A percentile compares a stretch with the other conserved stretches of the same genome.
Conservation (phyloP, 208 protist species). For the Trypanosoma caninum region DNA sequence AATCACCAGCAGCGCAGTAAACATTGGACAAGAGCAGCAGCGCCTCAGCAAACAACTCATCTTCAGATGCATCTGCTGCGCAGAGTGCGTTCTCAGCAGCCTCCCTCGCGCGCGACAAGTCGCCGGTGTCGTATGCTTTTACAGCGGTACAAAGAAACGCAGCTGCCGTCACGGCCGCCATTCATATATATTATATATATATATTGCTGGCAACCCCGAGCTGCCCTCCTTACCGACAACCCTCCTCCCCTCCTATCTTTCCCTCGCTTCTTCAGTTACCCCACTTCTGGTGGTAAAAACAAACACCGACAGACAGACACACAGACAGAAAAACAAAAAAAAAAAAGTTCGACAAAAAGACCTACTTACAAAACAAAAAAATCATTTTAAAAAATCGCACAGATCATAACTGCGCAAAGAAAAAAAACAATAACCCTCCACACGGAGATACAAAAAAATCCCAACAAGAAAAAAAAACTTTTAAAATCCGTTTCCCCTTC, state of each 20-base stretch:
- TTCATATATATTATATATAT: neutral
- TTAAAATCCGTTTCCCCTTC: too few relatives aligned
- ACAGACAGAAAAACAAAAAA: conserved; percentile 18
- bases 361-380: conserved; percentile 26
- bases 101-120: conserved; percentile 1
- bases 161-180: neutral
- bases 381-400: conserved; percentile 1
- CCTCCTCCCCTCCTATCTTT: too few relatives aligned
- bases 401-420: too few relatives aligned
- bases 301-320: neutral
- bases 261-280: neutral
- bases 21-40: conserved; percentile 51
- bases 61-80: conserved; percentile 7
- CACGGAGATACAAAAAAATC: too few relatives aligned
- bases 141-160: conserved; percentile 9
- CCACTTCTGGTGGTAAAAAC: neutral
- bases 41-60: conserved; percentile 37
- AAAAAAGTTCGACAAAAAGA: conserved; percentile 14
- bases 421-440: too few relatives aligned
- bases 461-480: too few relatives aligned
- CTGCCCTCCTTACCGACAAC: too few relatives aligned
- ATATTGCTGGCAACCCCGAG: too few relatives aligned
- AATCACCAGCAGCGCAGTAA: conserved; percentile 38
- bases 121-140: conserved; percentile 4
- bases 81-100: conserved; percentile 7